Base-by-base conservation (phyloP, 805 yeast species). In the Starmerella stellata region DNA sequence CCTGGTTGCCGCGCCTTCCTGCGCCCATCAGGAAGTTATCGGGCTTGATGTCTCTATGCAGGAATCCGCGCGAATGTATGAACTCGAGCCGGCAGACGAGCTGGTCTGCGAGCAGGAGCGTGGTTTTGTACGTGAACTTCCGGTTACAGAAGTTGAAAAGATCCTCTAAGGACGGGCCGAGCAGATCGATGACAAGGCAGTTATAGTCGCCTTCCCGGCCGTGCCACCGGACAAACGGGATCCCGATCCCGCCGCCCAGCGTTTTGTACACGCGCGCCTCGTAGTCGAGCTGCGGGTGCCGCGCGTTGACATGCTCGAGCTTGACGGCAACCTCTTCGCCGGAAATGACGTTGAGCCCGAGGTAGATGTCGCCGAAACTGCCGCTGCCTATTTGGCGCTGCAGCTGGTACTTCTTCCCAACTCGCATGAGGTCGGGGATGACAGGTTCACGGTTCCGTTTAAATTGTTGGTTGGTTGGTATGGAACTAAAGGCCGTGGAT, bases 321-420 rank as follows among this genome's bases (percentile, higher is more conserved):
- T 87, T 87, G 65, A 87, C 87, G 48, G 96, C 98, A 38, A 90
- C 95, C 59, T 87, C 95, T 59, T 90, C 96, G 31, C 96, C 95
- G 31, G 92, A 78, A 36, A 87, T 81, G 58, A 90, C 74, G 61
- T 87, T 90, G 20, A 93, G 81, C 44, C 65, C 78, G 47, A 83
- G 68, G 60, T 90, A 90, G 51, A 87, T 90, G 57, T 90, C 98
- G 43, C 98, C 98, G 59, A 87, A 87, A 9, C 95, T 85, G 16
- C 98, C 98, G 30, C 90, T 75, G 17, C 98, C 98, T 52, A 87
- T 87, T 61, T 85, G 85, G 44, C 95, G 76, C 30, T 95, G 94
- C 53, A 85, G 77, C 40, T 94, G 72, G 62, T 75, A 85, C 62
- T 85, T 87, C 64, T 90, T 80, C 37, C 96, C 96, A 30, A 87